These are phyloP conservation scores for Botrytis galanthina DNA, from an alignment of 2,329 filamentous ascomycete species.

Conservation along the genomic window DNA sequence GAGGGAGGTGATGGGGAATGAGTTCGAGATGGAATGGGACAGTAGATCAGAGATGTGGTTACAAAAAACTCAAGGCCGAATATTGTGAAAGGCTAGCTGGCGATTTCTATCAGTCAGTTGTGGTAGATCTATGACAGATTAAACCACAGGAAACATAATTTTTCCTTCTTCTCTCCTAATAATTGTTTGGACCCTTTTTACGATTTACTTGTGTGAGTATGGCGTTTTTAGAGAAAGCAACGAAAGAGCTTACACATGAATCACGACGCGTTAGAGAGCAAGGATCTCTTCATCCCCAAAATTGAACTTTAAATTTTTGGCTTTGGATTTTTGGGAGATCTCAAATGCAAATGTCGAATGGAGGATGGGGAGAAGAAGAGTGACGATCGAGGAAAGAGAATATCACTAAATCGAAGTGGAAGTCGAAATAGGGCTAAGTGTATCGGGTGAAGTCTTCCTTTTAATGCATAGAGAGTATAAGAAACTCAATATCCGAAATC, in stretches of 20 bases:
- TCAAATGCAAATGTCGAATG: not conserved
- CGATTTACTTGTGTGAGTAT: not conserved
- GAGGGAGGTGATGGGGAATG: slow-evolving; percentile 36
- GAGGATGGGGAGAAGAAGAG: not conserved
- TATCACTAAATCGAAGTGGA: not conserved
- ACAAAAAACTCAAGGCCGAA: slow-evolving; percentile 15
- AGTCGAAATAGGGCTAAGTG: not conserved
- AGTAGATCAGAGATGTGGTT: slow-evolving; percentile 20
- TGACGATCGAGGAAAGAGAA: not conserved
- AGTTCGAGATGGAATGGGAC: slow-evolving; percentile 6
- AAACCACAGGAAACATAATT: slow-evolving; percentile 16
- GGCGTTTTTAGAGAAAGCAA: not conserved
- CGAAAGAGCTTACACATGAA: not conserved
- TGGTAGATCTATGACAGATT: slow-evolving; percentile 13
- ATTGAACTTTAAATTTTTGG: not conserved
- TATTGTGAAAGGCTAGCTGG: slow-evolving; percentile 23
- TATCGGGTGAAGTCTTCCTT: not conserved
- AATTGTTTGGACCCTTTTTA: not conserved
- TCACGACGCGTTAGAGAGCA: not conserved
- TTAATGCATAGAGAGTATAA: not conserved
- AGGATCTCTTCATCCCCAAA: not conserved
- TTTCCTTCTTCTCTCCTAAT: slow-evolving; percentile 10
- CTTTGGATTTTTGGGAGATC: not conserved
- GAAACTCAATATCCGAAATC: not conserved
- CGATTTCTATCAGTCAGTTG: slow-evolving; percentile 21